Conservation (phyloP, 768 basidiomycete genomes). For the Amyloporia xantha region DNA sequence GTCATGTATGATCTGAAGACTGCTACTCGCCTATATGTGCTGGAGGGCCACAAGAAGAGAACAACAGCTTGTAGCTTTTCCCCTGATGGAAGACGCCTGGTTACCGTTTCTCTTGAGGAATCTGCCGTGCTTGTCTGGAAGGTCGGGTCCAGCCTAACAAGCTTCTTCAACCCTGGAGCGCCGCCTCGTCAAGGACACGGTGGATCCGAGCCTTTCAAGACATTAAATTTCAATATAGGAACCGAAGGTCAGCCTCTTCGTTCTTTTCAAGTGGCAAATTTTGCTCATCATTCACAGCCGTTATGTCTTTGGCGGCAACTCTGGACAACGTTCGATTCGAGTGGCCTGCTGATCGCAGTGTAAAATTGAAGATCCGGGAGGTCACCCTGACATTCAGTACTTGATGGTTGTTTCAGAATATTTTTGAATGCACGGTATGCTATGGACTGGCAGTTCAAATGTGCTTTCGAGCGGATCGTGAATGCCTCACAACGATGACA, state of each 20-base stretch:
- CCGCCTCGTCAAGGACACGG: slow-evolving; percentile 85
- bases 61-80: slow-evolving; percentile 88
- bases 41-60: slow-evolving; percentile 82
- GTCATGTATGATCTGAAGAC: slow-evolving; percentile 97
- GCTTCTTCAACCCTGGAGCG: slow-evolving; percentile 86
- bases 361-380: slow-evolving; percentile 76
- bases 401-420: slow-evolving; percentile 28
- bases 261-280: background rate
- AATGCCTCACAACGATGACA: no score
- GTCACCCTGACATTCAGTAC: slow-evolving; percentile 85
- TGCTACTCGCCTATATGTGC: slow-evolving; percentile 88
- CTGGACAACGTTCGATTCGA: slow-evolving; percentile 73
- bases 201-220: slow-evolving; percentile 85
- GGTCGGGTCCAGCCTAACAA: slow-evolving; percentile 82
- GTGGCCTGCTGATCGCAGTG: slow-evolving; percentile 81
- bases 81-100: slow-evolving; percentile 84
- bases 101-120: slow-evolving; percentile 84
- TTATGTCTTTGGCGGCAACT: slow-evolving; percentile 55
- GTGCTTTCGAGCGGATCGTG: no score
- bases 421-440: no score
- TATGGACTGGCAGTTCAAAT: no score
- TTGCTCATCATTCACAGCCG: slow-evolving; percentile 27
- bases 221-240: slow-evolving; percentile 77
- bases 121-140: slow-evolving; percentile 89
- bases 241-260: slow-evolving; percentile 55